Conservation (phyloP, 2,329 filamentous ascomycete genomes). For the Aspergillus viridinutans region DNA sequence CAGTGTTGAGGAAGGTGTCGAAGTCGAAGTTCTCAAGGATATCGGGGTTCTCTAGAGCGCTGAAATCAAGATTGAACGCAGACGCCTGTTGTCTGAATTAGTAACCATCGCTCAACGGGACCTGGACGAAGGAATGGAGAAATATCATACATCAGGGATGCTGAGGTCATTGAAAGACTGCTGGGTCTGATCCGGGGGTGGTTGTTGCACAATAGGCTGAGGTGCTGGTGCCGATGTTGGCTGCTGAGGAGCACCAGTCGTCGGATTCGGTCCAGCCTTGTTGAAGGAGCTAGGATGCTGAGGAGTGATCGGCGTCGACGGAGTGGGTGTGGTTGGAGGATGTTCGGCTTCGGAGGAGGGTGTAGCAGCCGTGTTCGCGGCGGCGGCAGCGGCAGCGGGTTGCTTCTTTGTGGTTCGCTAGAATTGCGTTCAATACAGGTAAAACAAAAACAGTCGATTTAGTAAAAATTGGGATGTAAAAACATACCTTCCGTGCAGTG, state of each 20-base stretch:
- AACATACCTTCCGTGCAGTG: constrained; percentile 47
- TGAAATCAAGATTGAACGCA: constrained; percentile 42
- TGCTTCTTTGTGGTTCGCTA: constrained; percentile 44
- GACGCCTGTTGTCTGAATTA: constrained; percentile 23
- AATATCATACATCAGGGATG: constrained; percentile 35
- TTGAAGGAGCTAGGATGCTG: constrained; percentile 44
- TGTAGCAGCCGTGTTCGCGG: constrained; percentile 40
- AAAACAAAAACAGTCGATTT: background rate
- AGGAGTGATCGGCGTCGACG: constrained; percentile 47
- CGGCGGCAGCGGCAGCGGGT: constrained; percentile 30
- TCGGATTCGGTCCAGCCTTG: constrained; percentile 36
- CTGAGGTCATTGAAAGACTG: constrained; percentile 31
- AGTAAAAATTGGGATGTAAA: background rate
- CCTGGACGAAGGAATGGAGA: background rate
- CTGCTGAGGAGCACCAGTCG: constrained; percentile 29
- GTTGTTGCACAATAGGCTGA: constrained; percentile 32
- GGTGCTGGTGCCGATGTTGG: constrained; percentile 35
- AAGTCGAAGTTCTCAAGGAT: constrained; percentile 59
- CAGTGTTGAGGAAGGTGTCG: constrained; percentile 61
- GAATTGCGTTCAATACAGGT: constrained; percentile 16
- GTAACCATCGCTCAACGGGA: background rate
- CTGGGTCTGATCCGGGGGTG: constrained; percentile 30
- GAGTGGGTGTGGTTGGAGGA: constrained; percentile 46
- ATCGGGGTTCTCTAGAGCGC: constrained; percentile 43
- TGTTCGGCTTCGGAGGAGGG: constrained; percentile 45